phyloP scores from a whole-genome alignment of 163 green algal species.

The Chlorella variabilis region DNA sequence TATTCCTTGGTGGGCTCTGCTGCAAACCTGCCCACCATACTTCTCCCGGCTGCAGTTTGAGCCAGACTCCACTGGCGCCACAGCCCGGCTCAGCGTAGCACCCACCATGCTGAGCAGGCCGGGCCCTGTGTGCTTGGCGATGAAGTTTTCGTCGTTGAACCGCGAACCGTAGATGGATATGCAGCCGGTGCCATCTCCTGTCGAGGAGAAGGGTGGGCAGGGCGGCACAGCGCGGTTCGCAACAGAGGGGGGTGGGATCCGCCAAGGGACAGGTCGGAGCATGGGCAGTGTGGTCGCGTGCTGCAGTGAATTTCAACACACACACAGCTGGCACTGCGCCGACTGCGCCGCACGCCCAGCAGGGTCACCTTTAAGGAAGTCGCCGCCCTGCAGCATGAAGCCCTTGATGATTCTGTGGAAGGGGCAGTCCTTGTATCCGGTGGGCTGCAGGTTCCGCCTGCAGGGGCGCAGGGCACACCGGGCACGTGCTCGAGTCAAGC shows the following conservation, averaged over 20 bases:
- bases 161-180: conserved; percentile 94
- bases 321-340: no score
- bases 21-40: no score
- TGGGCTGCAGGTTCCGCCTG: conserved; percentile 82
- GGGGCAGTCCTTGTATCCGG: conserved; percentile 89
- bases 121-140: conserved; percentile 91
- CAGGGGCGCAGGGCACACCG: no score
- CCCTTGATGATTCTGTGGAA: conserved; percentile 95
- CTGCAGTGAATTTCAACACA: no score
- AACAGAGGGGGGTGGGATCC: no score
- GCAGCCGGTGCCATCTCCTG: conserved; percentile 91
- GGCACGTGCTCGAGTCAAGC: no score
- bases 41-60: neutral
- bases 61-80: neutral
- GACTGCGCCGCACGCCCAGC: no score
- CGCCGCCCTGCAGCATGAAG: conserved; percentile 75
- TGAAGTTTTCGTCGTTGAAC: conserved; percentile 98
- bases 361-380: conserved; percentile 24
- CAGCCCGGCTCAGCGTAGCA: neutral
- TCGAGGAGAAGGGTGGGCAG: no score
- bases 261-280: no score
- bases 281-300: no score
- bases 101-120: conserved; percentile 91
- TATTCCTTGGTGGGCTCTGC: no score
- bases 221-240: no score